Base-by-base conservation (phyloP, 176 grass and related monocot genomes). In the Elymus sibiricus region DNA sequence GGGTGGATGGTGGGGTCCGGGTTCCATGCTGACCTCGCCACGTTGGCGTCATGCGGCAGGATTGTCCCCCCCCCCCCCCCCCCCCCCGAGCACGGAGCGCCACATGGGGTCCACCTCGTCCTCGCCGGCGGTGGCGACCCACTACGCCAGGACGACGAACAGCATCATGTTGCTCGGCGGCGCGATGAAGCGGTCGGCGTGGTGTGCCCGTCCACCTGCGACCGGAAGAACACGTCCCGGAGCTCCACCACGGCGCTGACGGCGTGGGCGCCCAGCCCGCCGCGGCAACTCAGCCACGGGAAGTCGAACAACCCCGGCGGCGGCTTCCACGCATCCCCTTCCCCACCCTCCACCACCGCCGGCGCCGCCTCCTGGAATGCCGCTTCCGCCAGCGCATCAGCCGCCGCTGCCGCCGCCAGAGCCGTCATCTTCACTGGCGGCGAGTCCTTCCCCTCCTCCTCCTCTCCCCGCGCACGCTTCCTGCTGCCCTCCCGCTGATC, bases 261-360 rank as follows among this genome's bases (percentile, higher is more conserved):
- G n/a, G 7, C 19, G 59, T 39, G 29, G 24, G 74, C 5, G 85
- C 79, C 79, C 4, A 91, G 83, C 14, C 81, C 86, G 82, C 86
- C 64, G 58, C 58, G 74, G 34, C 76, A 71, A 88, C 79, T 86
- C 64, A 49, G 86, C 90, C 92, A 90, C 3, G 90, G 88, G 79
- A 98, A 84, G 70, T 98, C 93, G 67, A 98, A 98, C 88, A 93
- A 43, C 35, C 91, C 87, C 21, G 89, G 91, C n/a, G 95, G 90
- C 4, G 38, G 65, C 60, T 44, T 71, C 61, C 47, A 85, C 63
- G 69, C 86, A 9, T 72, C 55, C 13, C 53, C 49, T 0, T 53
- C 49, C 16, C 49, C 49, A 6, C 16, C 78, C 26, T 29, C 79
- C 11, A 26, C 17, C 63, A 17, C 81, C 43, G 3, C 49, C 46